Percentiles rank a stretch among this genome's conserved stretches.
Conservation (phyloP, 352 stramenopile species). For the Discostella stelligera region DNA sequence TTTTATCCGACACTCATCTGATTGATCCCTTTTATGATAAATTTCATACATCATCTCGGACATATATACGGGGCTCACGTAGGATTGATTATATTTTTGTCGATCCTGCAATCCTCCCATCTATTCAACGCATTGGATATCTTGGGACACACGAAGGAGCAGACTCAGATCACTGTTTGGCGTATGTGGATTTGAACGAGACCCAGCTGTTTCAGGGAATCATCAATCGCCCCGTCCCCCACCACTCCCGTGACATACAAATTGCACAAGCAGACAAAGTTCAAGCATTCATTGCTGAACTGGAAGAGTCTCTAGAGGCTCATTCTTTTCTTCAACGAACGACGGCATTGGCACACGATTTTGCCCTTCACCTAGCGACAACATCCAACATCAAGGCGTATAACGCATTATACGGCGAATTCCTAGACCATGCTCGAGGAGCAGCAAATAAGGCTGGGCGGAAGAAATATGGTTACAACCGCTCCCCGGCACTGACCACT, state of each 20-base stretch:
- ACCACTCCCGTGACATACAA: constrained; percentile 5
- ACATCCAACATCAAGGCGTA: background rate
- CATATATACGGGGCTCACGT: constrained; percentile 2
- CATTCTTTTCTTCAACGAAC: background rate
- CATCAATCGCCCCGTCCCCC: constrained; percentile 3
- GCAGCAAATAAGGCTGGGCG: background rate
- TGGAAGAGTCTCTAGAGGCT: background rate
- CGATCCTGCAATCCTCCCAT: background rate
- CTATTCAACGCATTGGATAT: background rate
- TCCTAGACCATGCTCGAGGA: background rate
- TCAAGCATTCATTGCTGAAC: background rate
- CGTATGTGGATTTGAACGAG: constrained; percentile 6
- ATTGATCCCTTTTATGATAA: constrained; percentile 5
- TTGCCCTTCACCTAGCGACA: background rate
- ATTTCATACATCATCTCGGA: background rate
- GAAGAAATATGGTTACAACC: constrained; percentile 22
- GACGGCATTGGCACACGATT: background rate
- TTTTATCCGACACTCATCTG: constrained; percentile 5
- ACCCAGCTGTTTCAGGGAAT: background rate
- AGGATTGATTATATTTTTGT: constrained; percentile 10
- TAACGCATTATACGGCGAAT: constrained; percentile 3
- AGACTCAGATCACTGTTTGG: constrained; percentile 7
- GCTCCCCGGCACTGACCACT: background rate
- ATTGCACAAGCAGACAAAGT: constrained; percentile 21
- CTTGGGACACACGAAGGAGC: constrained; percentile 9